phyloP scores from a whole-genome alignment of 768 basidiomycete species.

The Tubosaeta brunneosetosa region DNA sequence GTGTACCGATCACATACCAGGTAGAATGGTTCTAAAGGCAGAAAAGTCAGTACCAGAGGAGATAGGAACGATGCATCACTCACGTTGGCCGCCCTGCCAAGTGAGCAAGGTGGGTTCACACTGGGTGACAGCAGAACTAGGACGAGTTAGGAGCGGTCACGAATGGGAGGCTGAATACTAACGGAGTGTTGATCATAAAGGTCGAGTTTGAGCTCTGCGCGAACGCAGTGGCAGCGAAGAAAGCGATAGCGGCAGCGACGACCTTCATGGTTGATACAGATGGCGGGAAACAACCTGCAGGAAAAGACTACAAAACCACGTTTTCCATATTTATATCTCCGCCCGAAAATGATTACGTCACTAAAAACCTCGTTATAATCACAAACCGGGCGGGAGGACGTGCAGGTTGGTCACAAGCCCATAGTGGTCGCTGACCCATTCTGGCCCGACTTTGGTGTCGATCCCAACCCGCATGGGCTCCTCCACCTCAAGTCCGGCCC shows the following conservation, averaged over 20 bases:
- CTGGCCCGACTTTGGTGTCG: conserved; percentile 40
- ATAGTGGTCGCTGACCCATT: conserved; percentile 67
- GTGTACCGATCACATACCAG: conserved; percentile 46
- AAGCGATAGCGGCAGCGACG: conserved; percentile 31
- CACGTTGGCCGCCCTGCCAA: conserved; percentile 57
- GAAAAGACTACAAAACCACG: neutral
- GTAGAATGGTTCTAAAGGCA: conserved; percentile 51
- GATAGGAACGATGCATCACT: conserved; percentile 17
- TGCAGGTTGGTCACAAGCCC: conserved; percentile 46
- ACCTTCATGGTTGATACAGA: conserved; percentile 43
- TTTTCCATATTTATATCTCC: conserved; percentile 29
- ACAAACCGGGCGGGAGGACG: conserved; percentile 16
- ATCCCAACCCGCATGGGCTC: conserved; percentile 54
- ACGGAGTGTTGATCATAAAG: conserved; percentile 69
- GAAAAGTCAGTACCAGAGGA: neutral
- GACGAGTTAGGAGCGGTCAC: neutral
- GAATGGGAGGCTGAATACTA: conserved; percentile 24
- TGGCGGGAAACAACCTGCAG: conserved; percentile 7
- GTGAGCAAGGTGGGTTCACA: conserved; percentile 54
- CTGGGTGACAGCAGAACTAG: conserved; percentile 43
- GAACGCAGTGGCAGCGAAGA: conserved; percentile 38
- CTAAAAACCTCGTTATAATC: conserved; percentile 10
- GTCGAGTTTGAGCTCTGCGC: conserved; percentile 35
- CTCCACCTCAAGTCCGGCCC: conserved; percentile 47
- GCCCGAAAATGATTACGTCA: conserved; percentile 21